Percentiles rank a stretch among this genome's conserved stretches.
Conservation (phyloP, 2,329 filamentous ascomycete species). For the Aureobasidium musti region DNA sequence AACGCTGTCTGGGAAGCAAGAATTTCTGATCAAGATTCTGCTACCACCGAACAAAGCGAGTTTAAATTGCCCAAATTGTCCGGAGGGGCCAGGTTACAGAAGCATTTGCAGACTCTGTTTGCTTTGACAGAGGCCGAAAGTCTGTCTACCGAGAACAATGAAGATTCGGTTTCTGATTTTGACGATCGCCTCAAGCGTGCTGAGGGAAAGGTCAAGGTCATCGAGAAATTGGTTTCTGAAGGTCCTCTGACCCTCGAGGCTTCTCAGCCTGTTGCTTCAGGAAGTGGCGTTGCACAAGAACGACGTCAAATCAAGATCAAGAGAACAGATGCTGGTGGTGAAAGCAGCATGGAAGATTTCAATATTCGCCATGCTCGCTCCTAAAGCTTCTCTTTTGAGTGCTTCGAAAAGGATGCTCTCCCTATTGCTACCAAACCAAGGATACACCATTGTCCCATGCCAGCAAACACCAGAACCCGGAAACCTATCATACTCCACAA, state of each 20-base stretch:
- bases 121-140: constrained; percentile 77
- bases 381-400: constrained; percentile 3
- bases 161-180: constrained; percentile 87
- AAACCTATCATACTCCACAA: constrained; percentile 8
- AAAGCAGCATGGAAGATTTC: constrained; percentile 45
- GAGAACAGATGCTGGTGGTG: constrained; percentile 31
- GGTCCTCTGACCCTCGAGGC: constrained; percentile 31
- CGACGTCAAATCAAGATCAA: constrained; percentile 32
- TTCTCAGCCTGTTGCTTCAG: constrained; percentile 1
- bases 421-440: constrained; percentile 19
- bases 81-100: constrained; percentile 66
- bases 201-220: constrained; percentile 78
- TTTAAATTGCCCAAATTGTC: constrained; percentile 49
- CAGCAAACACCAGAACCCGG: constrained; percentile 18
- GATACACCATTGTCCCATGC: constrained; percentile 10
- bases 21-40: constrained; percentile 24
- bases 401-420: background rate
- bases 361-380: constrained; percentile 30
- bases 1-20: constrained; percentile 82
- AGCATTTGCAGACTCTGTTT: constrained; percentile 74
- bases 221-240: constrained; percentile 69
- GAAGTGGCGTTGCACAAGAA: constrained; percentile 18
- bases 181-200: constrained; percentile 86
- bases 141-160: constrained; percentile 76
- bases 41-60: background rate